phyloP scores from a whole-genome alignment of 371 early-diverging fungal species.

The Rhizopus arrhizus region DNA sequence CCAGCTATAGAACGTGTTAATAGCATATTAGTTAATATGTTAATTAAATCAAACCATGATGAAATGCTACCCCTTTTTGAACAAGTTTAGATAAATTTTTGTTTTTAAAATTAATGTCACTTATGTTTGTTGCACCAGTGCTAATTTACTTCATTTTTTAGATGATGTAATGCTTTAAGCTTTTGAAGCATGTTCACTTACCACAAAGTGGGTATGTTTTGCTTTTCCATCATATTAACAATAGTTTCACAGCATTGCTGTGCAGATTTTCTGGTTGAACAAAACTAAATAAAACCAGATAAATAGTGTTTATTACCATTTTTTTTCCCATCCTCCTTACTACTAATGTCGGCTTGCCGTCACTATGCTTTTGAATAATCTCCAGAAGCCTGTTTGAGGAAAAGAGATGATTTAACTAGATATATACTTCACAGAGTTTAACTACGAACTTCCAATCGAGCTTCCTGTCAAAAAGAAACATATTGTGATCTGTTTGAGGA shows the following conservation, averaged over 20 bases:
- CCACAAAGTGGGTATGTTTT: constrained; percentile 24
- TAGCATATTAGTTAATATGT: not conserved
- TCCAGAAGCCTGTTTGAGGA: constrained; percentile 56
- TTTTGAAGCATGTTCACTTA: not conserved
- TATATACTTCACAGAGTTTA: not conserved
- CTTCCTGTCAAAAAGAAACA: constrained; percentile 67
- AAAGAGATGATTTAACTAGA: not conserved
- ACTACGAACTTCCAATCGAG: constrained; percentile 64
- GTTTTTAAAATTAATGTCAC: constrained; percentile 25
- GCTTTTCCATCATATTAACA: constrained; percentile 34
- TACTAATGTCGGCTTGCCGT: constrained; percentile 64
- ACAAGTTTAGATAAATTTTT: constrained; percentile 44
- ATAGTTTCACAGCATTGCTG: constrained; percentile 63
- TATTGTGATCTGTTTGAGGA: constrained; percentile 37
- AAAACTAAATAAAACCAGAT: constrained; percentile 57
- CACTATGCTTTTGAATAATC: constrained; percentile 58
- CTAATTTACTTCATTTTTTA: not conserved
- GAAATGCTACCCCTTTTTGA: constrained; percentile 68
- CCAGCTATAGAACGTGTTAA: constrained; percentile 51
- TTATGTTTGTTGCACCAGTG: not conserved
- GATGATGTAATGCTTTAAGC: not conserved
- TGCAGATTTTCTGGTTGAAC: constrained; percentile 73
- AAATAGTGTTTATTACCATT: not conserved
- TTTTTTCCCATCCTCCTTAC: constrained; percentile 39
- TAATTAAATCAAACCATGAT: constrained; percentile 56